Evolutionary conservation across 495 filamentous ascomycete genomes (phyloP).

Genomic region (Aspergillus saccharolyticus): DNA sequence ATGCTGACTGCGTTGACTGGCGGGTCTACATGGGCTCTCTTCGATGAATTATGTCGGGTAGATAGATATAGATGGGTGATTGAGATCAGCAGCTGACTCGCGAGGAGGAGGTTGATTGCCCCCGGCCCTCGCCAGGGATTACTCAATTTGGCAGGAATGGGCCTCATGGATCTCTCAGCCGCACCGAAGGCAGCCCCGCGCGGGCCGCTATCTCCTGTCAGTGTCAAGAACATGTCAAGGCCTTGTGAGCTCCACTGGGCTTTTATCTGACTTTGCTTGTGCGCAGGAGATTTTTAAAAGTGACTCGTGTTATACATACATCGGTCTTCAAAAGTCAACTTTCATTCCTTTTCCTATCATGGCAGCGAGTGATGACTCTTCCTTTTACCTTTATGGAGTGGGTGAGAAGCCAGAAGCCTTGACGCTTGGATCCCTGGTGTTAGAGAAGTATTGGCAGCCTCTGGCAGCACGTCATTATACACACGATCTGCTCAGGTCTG

Average conservation of each 20-base stretch:
- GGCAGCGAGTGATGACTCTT: slow-evolving; percentile 1
- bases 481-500: background rate
- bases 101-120: no score
- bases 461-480: background rate
- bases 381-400: background rate
- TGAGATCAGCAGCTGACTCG: no score
- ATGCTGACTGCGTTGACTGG: background rate
- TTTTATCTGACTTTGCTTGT: background rate
- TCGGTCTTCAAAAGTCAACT: background rate
- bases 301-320: no score
- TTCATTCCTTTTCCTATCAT: background rate
- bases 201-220: background rate
- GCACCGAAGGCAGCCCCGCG: background rate
- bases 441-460: slow-evolving; percentile 1
- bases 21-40: background rate
- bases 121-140: background rate
- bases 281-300: no score
- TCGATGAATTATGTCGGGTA: background rate
- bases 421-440: background rate
- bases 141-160: background rate
- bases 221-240: background rate
- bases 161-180: background rate
- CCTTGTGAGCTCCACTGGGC: background rate
- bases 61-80: no score
- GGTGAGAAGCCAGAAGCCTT: background rate